Percentiles rank a stretch among this genome's conserved stretches.
These are phyloP conservation scores for Epichloe uncinata DNA, from an alignment of 2,329 filamentous ascomycete genomes.

Conservation along the genomic window DNA sequence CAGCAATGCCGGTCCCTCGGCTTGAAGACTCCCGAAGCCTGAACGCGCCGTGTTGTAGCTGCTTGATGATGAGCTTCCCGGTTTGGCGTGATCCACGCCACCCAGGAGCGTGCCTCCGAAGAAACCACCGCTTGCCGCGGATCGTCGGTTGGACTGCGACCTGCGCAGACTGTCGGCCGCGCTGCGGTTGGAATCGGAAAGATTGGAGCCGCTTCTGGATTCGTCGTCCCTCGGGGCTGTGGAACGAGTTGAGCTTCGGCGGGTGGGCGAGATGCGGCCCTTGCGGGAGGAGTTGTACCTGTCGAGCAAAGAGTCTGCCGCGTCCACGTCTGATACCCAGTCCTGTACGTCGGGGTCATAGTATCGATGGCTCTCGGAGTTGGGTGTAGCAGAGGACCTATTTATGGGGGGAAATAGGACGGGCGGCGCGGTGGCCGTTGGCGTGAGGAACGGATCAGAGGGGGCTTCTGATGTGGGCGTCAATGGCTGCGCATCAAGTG, in stretches of 20 bases:
- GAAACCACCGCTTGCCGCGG: conserved; percentile 16
- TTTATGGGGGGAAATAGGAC: conserved; percentile 15
- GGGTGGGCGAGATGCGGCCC: conserved; percentile 25
- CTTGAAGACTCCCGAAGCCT: conserved; percentile 37
- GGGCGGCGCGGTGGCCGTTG: conserved; percentile 16
- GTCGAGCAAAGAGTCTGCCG: conserved; percentile 37
- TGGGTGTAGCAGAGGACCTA: conserved; percentile 24
- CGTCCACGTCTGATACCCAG: conserved; percentile 44
- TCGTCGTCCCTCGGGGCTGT: conserved; percentile 30
- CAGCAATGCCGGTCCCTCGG: conserved; percentile 37
- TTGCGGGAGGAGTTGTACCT: conserved; percentile 24
- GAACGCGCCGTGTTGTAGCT: conserved; percentile 42
- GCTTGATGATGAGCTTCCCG: conserved; percentile 27
- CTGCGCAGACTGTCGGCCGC: conserved; percentile 27
- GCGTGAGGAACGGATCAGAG: conserved; percentile 39
- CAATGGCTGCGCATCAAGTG: background rate
- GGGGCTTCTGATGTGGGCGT: conserved; percentile 24
- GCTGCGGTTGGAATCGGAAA: conserved; percentile 41
- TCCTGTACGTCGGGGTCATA: conserved; percentile 41
- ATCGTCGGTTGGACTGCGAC: conserved; percentile 20
- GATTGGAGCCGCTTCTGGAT: conserved; percentile 39
- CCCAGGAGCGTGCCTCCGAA: conserved; percentile 15
- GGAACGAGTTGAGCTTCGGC: conserved; percentile 24
- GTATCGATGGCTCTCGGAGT: conserved; percentile 23
- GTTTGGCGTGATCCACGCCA: conserved; percentile 18